Conservation (phyloP, 164 flowering plant genomes). For the Pachysandra terminalis region DNA sequence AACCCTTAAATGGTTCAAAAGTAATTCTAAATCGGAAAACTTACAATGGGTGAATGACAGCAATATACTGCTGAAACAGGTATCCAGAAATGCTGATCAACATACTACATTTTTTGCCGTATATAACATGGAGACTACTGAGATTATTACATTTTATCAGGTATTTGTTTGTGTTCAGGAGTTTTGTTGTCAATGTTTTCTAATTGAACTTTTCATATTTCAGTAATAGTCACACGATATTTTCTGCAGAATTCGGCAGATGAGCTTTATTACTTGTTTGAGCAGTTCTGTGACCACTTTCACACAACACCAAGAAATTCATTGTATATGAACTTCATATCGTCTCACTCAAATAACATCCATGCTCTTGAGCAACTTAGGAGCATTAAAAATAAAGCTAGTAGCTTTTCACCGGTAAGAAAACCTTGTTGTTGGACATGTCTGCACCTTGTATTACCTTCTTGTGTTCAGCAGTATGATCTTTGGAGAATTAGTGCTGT, state of each 20-base stretch:
- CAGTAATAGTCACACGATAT: constrained; percentile 7
- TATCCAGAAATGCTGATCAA: constrained; percentile 75
- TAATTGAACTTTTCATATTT: neutral
- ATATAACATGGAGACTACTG: constrained; percentile 96
- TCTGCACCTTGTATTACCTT: neutral
- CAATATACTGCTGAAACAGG: constrained; percentile 33
- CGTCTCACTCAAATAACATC: constrained; percentile 91
- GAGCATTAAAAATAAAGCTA: constrained; percentile 57
- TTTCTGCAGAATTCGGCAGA: constrained; percentile 72
- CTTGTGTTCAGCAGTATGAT: neutral
- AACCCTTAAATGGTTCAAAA: too few species aligned
- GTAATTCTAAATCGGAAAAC: too few species aligned
- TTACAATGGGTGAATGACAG: too few species aligned
- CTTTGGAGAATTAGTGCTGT: neutral
- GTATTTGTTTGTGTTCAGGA: constrained; percentile 26
- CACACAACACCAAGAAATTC: constrained; percentile 53
- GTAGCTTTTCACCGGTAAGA: constrained; percentile 60
- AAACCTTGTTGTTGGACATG: neutral
- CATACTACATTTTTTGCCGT: constrained; percentile 90
- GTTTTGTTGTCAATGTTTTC: constrained; percentile 4
- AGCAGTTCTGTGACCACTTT: constrained; percentile 82
- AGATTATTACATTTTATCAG: constrained; percentile 90
- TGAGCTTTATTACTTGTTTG: constrained; percentile 79
- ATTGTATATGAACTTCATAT: constrained; percentile 65
- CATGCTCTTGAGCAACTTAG: constrained; percentile 80